These are phyloP conservation scores for Heterobasidion occidentale DNA, from an alignment of 1,284 basidiomycete genomes.

Conservation along the genomic window DNA sequence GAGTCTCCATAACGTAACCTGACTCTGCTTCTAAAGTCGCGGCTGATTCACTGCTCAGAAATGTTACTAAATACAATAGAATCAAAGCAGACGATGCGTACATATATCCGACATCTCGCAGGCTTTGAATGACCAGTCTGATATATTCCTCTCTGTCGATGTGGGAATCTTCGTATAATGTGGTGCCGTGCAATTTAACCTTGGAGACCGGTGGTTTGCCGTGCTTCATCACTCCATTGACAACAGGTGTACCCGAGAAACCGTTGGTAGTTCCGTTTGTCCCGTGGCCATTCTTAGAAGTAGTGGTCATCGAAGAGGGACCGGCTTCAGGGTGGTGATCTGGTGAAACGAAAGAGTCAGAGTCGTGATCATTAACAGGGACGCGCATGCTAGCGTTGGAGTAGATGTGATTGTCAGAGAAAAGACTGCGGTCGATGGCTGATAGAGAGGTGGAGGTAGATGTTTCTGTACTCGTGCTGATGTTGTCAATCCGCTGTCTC, in stretches of 20 bases:
- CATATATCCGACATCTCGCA: constrained; percentile 91
- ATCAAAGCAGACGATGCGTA: constrained; percentile 37
- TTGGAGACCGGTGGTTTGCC: constrained; percentile 35
- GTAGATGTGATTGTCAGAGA: constrained; percentile 18
- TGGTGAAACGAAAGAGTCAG: constrained; percentile 38
- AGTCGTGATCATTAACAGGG: constrained; percentile 46
- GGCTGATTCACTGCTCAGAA: constrained; percentile 69
- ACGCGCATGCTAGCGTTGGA: constrained; percentile 43
- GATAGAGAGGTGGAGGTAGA: constrained; percentile 16
- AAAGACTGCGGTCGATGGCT: constrained; percentile 21
- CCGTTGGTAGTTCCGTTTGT: constrained; percentile 30
- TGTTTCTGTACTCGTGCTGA: constrained; percentile 8
- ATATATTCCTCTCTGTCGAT: constrained; percentile 90
- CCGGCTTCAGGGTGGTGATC: constrained; percentile 41
- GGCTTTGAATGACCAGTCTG: constrained; percentile 82
- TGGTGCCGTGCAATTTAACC: constrained; percentile 61
- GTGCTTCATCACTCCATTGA: constrained; percentile 41
- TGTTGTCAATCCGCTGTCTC: constrained; percentile 55
- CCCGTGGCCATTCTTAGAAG: constrained; percentile 35
- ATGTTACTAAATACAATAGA: constrained; percentile 4
- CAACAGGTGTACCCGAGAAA: constrained; percentile 12
- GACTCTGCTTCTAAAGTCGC: constrained; percentile 87
- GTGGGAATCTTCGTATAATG: constrained; percentile 66
- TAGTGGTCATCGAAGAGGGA: constrained; percentile 35
- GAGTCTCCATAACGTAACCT: constrained; percentile 80